Base-by-base conservation (phyloP, 2,329 filamentous ascomycete genomes). In the Domatiomyces catenatus region DNA sequence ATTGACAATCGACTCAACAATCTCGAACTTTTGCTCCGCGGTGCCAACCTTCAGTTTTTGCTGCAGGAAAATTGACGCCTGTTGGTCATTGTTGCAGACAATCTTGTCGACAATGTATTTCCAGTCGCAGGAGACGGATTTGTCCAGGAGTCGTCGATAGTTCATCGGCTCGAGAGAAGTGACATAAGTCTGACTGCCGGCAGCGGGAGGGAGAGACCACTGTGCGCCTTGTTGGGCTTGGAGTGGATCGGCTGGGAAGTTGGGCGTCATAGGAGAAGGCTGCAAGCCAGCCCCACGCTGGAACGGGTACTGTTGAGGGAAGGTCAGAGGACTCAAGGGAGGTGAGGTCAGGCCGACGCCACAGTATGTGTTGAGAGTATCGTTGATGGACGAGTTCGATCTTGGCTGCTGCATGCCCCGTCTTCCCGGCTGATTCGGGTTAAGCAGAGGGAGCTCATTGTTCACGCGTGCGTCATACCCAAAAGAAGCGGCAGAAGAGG, bases 31-130 rank as follows among this genome's bases (percentile, higher is more conserved):
- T 66, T 96, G 92, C 62, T 96, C 89, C 0, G 83, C 76, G 3
- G 89, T 95, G 53, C 89, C 89, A 55, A 95, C 85, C 71, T 98
- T 98, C 60, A 98, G 84, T 72, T 98, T 98, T 70, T 98, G 92
- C 67, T 98, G 92, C 44, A 98, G 74, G 69, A 98, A 98, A 62
- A 98, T 96, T 1, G 92, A 98, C 8, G 93, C 92, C 68, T 98
- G 92, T 68, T 98, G 92, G 64, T 98, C 92, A 66, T 98, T 96
- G 71, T 89, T 95, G 77, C 87, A 93, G 58, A 98, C 89, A 64
- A 98, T 98, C 74, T 96, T 96, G 72, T 98, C 90, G 50, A 98
- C 92, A 60, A 98, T 95, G 66, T 94, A 95, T 70, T 92, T 94
- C 92, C 90, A 98, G 71, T 98, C 93, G 70, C 90, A 96, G 62